Percentiles rank a stretch among this genome's conserved stretches.
Evolutionary conservation across 139 green algal species (phyloP).

Genomic region (Mesostigma viride): DNA sequence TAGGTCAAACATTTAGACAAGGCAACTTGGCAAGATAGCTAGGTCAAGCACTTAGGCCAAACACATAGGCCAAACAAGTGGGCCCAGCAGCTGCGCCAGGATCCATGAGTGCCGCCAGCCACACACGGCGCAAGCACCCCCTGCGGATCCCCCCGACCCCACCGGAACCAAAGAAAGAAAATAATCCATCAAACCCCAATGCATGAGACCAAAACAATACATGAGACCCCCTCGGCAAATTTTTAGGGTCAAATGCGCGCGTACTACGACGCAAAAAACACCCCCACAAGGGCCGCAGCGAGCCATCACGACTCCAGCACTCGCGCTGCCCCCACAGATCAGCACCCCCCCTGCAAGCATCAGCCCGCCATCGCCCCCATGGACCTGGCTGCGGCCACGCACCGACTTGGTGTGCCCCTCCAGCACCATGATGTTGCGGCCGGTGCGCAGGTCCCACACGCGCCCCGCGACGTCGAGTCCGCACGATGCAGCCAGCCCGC

Average conservation of each 20-base stretch:
- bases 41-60: neutral
- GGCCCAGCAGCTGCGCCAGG: neutral
- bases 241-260: neutral
- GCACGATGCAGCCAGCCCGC: conserved; percentile 24
- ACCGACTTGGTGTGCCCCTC: conserved; percentile 75
- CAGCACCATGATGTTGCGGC: conserved; percentile 63
- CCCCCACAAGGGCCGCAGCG: too few relatives aligned
- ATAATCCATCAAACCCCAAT: too few relatives aligned
- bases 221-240: neutral
- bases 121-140: too few relatives aligned
- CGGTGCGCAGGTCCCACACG: conserved; percentile 85
- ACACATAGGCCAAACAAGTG: neutral
- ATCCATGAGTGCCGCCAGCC: too few relatives aligned
- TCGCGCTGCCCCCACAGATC: too few relatives aligned
- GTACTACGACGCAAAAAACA: too few relatives aligned
- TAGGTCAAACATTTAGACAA: neutral
- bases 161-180: too few relatives aligned
- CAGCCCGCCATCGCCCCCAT: neutral
- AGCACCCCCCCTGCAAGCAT: neutral
- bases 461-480: conserved; percentile 37
- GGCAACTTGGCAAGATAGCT: neutral
- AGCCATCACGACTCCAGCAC: too few relatives aligned
- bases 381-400: neutral
- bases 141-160: too few relatives aligned
- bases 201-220: too few relatives aligned